A percentile compares a stretch with the other conserved stretches of the same genome.
Evolutionary conservation across 768 basidiomycete species (phyloP).

Genomic region (Hygrocybe coccinea): DNA sequence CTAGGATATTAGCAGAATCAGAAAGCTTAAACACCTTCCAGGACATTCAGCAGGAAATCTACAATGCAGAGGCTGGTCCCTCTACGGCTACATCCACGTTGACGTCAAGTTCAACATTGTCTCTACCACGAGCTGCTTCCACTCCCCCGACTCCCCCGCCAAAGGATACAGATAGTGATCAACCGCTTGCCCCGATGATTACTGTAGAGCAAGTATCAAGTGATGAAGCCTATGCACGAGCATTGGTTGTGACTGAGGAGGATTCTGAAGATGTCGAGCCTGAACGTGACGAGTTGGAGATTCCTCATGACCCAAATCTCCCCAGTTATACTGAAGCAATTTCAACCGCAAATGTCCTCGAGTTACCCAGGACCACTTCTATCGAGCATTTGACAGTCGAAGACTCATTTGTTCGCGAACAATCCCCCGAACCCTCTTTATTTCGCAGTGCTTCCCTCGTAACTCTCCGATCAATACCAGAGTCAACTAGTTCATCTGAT

Average conservation of each 20-base stretch:
- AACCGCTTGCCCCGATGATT: not conserved
- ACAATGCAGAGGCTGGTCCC: constrained; percentile 15
- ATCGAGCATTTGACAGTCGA: not conserved
- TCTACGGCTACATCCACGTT: constrained; percentile 14
- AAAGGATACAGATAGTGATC: not conserved
- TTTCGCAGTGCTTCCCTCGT: not conserved
- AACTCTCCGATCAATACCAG: no score
- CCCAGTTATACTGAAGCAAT: not conserved
- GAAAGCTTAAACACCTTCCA: constrained; percentile 11
- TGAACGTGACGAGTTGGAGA: not conserved
- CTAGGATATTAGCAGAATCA: constrained; percentile 23
- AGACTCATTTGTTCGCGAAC: no score
- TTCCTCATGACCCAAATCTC: not conserved
- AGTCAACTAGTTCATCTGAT: no score
- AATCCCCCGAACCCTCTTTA: not conserved
- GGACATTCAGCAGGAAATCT: constrained; percentile 4
- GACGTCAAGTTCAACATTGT: not conserved
- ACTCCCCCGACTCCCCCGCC: not conserved
- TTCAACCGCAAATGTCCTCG: not conserved
- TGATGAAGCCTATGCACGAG: not conserved
- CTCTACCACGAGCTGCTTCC: not conserved
- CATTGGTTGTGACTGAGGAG: not conserved
- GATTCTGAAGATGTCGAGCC: not conserved
- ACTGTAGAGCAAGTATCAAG: no score
- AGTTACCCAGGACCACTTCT: not conserved